Conservation (phyloP, 2,329 filamentous ascomycete genomes). For the Lasiodiplodia theobromae region DNA sequence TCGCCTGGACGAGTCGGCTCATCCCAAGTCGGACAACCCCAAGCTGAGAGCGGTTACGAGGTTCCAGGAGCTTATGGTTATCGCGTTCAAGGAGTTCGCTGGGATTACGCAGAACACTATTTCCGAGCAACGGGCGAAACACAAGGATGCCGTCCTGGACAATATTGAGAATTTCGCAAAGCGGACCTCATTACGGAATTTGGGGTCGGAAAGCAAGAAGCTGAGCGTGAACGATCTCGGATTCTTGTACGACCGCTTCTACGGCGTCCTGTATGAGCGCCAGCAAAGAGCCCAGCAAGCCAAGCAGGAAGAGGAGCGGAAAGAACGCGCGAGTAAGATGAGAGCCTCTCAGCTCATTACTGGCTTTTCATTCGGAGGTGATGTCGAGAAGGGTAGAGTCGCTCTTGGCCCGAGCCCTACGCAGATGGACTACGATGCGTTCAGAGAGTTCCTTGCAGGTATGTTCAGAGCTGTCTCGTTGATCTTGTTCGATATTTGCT, state of each 20-base stretch:
- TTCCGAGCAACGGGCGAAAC: constrained; percentile 84
- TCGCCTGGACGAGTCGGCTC: constrained; percentile 90
- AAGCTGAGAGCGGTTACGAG: constrained; percentile 92
- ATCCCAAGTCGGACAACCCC: constrained; percentile 93
- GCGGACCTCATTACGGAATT: constrained; percentile 91
- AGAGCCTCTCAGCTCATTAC: constrained; percentile 59
- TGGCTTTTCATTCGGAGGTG: constrained; percentile 53
- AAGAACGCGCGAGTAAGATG: constrained; percentile 68
- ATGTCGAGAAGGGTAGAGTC: constrained; percentile 83
- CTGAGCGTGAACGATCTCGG: constrained; percentile 85
- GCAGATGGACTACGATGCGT: constrained; percentile 96
- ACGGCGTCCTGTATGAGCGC: constrained; percentile 87
- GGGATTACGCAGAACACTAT: constrained; percentile 94
- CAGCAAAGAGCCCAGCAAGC: constrained; percentile 82
- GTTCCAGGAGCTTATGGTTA: constrained; percentile 98
- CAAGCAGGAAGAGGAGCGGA: constrained; percentile 70
- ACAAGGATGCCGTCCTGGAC: constrained; percentile 91
- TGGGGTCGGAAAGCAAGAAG: constrained; percentile 94
- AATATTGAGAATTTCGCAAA: constrained; percentile 98
- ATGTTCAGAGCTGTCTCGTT: constrained; percentile 28
- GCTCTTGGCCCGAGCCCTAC: constrained; percentile 88
- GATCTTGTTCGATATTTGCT: constrained; percentile 9
- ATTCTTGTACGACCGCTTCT: constrained; percentile 92
- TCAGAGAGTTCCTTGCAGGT: constrained; percentile 86
- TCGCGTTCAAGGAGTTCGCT: constrained; percentile 97